Base-by-base conservation (phyloP, 768 basidiomycete species). In the Lyophyllum atratum region DNA sequence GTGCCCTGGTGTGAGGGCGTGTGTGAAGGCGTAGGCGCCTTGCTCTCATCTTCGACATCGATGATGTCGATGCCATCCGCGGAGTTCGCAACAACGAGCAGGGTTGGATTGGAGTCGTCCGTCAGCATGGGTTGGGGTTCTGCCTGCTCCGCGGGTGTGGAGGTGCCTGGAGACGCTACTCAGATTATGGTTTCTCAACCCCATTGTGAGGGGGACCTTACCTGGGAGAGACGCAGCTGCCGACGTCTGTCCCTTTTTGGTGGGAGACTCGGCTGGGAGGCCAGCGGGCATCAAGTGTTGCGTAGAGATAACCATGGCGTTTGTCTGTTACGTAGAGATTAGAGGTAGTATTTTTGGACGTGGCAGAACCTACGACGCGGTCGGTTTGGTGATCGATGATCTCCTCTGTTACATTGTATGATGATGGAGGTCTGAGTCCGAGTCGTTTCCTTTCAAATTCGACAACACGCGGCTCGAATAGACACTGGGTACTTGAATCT, bases 401-500 rank as follows among this genome's bases (percentile, higher is more conserved):
- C 61, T 93, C 92, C 54, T 94, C 92, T 4, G 89, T 86, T 25
- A 91, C 82, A 58, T 87, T 82, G 11, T 80, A 72, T 48, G 76
- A 78, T 31, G 79, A 83, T n/a, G 78, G 72, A 31, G 80, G 72
- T 22, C 70, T 75, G 54, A 81, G 66, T 11, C 81, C 80, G 17
- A 76, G 71, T 24, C 83, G 78, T 70, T 95, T 94, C 61, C 81
- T 80, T 26, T 93, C 88, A 65, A 95, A 97, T 59, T 97, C 90
- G 55, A 99, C 87, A 37, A 95, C 85, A 19, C 93, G 87, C 14
- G 97, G 95, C 61, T 97, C 94, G 62, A 98, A 98, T 29, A 98
- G 76, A 65, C 90, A 90, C 95, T 98, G 62, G 26, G n/a, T 31
- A 22, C 54, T 55, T 26, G 5, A 1, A 6, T 40, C 9, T 33